phyloP scores from a whole-genome alignment of 495 filamentous ascomycete species.

The Penicillium desertorum region DNA sequence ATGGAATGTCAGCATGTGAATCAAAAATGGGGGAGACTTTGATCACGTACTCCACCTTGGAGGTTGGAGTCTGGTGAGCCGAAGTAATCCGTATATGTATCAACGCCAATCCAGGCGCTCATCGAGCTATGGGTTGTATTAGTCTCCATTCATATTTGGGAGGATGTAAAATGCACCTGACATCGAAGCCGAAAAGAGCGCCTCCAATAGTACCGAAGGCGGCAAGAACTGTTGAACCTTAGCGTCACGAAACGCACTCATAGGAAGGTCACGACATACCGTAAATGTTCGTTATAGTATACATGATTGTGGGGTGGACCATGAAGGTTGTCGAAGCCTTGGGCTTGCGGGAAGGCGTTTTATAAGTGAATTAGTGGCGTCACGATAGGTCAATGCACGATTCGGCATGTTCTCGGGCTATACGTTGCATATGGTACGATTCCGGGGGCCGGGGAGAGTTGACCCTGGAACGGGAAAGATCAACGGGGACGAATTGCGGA shows the following conservation, averaged over 20 bases:
- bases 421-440: constrained; percentile 18
- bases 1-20: neutral
- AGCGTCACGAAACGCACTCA: neutral
- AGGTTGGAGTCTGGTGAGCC: constrained; percentile 59
- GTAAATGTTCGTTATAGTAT: constrained; percentile 48
- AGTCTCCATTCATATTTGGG: neutral
- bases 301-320: constrained; percentile 31
- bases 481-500: constrained; percentile 23
- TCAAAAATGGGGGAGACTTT: neutral
- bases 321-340: neutral
- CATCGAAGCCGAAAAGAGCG: constrained; percentile 47
- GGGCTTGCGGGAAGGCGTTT: constrained; percentile 14
- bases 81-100: constrained; percentile 68
- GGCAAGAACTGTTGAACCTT: constrained; percentile 38
- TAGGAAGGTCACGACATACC: constrained; percentile 23
- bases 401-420: constrained; percentile 6
- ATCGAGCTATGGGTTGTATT: constrained; percentile 48
- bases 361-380: constrained; percentile 8
- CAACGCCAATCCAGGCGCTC: constrained; percentile 68
- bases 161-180: constrained; percentile 29
- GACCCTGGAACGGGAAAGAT: constrained; percentile 22
- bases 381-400: constrained; percentile 12
- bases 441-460: constrained; percentile 6
- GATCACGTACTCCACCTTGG: constrained; percentile 53
- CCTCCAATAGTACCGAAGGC: constrained; percentile 53